A percentile compares a stretch with the other conserved stretches of the same genome.
phyloP scores from a whole-genome alignment of 2,329 filamentous ascomycete species.

The Talaromyces funiculosus region DNA sequence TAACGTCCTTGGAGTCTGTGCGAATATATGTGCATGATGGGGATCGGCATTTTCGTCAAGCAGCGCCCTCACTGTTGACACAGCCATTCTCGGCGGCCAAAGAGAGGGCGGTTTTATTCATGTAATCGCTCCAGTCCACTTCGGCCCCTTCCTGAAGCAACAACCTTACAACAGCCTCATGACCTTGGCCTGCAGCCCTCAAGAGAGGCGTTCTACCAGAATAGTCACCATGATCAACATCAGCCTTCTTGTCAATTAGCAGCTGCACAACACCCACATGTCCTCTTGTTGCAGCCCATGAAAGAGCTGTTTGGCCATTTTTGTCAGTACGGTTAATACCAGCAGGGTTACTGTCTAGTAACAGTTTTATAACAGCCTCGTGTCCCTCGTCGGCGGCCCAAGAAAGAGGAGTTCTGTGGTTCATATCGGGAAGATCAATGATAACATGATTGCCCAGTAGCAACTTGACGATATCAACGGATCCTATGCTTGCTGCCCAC shows the following conservation, averaged over 20 bases:
- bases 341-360: not conserved
- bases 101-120: not conserved
- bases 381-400: not conserved
- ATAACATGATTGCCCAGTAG: not conserved
- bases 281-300: not conserved
- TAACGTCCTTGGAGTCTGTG: not conserved
- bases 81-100: not conserved
- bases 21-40: not conserved
- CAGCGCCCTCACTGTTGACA: not conserved
- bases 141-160: not conserved
- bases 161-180: not conserved
- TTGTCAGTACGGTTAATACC: not conserved
- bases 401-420: not conserved
- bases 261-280: not conserved
- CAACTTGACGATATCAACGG: not conserved
- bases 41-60: not conserved
- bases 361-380: not conserved
- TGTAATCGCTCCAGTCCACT: not conserved
- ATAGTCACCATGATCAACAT: not conserved
- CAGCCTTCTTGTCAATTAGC: not conserved
- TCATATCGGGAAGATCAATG: not conserved
- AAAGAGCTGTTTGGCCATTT: not conserved
- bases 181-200: not conserved
- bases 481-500: not conserved
- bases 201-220: not conserved